phyloP scores from a whole-genome alignment of 306 rosid species.

The Sphenostylis stenocarpa region DNA sequence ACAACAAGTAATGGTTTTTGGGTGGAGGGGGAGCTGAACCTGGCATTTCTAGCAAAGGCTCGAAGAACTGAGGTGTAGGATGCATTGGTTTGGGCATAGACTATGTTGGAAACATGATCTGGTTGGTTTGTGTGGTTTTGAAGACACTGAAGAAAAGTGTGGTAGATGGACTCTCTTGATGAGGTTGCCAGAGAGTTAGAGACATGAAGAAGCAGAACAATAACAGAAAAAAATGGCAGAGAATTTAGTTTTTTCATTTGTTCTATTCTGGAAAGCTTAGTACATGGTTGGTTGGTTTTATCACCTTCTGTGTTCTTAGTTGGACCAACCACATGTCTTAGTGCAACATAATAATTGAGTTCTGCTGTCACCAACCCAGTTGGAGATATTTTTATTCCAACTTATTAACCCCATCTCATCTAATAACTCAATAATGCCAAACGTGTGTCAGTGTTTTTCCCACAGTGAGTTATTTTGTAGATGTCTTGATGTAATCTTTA shows the following conservation, averaged over 20 bases:
- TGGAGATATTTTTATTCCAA: not conserved
- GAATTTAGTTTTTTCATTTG: slow-evolving; percentile 21
- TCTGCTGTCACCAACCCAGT: not conserved
- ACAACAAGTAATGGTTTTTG: slow-evolving; percentile 49
- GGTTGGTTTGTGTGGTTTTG: slow-evolving; percentile 24
- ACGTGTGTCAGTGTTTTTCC: not conserved
- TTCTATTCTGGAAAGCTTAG: not conserved
- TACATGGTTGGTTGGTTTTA: not conserved
- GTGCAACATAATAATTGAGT: slow-evolving; percentile 19
- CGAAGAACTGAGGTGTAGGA: slow-evolving; percentile 42
- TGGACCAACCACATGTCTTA: slow-evolving; percentile 22
- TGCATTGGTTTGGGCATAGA: slow-evolving; percentile 37
- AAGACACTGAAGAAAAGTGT: slow-evolving; percentile 44
- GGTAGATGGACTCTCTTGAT: slow-evolving; percentile 24
- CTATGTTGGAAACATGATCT: slow-evolving; percentile 31
- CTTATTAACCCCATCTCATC: not conserved
- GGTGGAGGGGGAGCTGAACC: slow-evolving; percentile 39
- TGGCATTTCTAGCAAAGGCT: slow-evolving; percentile 41
- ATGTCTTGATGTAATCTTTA: not conserved
- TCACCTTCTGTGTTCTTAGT: not conserved
- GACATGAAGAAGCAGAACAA: slow-evolving; percentile 30
- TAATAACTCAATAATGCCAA: not conserved
- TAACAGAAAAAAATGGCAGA: not conserved
- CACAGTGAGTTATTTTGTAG: not conserved
- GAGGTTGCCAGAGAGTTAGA: slow-evolving; percentile 26